Base-by-base conservation (phyloP, 768 basidiomycete genomes). In the Suillus cothurnatus region DNA sequence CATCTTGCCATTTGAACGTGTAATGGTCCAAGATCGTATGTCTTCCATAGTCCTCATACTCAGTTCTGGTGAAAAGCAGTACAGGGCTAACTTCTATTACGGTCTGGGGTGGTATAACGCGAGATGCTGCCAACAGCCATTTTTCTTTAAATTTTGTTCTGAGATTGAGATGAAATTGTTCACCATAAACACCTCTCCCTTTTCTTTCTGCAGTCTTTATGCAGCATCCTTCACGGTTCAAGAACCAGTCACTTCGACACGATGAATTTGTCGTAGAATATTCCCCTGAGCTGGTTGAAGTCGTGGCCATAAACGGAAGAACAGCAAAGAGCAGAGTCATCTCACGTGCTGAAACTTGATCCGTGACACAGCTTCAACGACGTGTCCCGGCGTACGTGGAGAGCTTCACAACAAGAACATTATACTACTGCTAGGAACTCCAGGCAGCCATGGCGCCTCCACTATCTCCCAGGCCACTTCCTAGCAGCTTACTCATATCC, bases 21-120 rank as follows among this genome's bases (percentile, higher is more conserved):
- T 93, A 93, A 52, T 89, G 86, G 69, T 94, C 88, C 12, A 94
- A 78, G 0, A 88, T 74, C 0, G 91, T 94, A 67, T 88, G 74
- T 68, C 74, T 78, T 69, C 88, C 86, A 76, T 92, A 84, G 6
- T 74, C 72, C 53, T 85, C 81, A 69, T 94, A 95, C 77, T 95
- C 93, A 31, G 86, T 81, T 63, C 83, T 82, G 6, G 80, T 74
- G 71, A 96, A 86, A 14, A 97, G 79, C n/a, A 97, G 78, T 23
- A 94, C 92, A 2, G 96, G 95, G 67, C 91, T 91, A 69, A 88
- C 85, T 75, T 97, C 96, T 66, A 98, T 73, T n/a, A 91, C 69
- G 0, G 90, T 89, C 15, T 85, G 81, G 14, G 82, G 76, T 23
- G 88, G 81, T 38, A 75, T 76, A n/a, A 49, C 28, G 7, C 60